These are phyloP conservation scores for Cryphonectria japonica DNA, from an alignment of 2,329 filamentous ascomycete genomes.

Conservation along the genomic window DNA sequence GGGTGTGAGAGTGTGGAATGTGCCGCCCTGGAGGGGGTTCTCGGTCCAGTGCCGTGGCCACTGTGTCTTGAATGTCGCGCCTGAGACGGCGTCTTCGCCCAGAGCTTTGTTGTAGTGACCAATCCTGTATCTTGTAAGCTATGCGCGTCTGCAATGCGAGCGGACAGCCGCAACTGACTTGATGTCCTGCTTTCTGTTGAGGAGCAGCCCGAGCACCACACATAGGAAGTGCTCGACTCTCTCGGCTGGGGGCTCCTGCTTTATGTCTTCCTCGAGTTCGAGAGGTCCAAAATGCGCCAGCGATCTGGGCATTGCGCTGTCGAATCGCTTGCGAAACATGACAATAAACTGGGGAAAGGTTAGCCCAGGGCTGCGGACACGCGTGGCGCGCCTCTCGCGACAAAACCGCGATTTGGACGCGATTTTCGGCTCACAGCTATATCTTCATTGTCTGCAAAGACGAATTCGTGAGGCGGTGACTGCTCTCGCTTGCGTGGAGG, in stretches of 20 bases:
- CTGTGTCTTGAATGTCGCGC: conserved; percentile 73
- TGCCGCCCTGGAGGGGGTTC: conserved; percentile 81
- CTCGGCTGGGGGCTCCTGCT: conserved; percentile 77
- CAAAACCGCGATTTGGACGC: conserved; percentile 32
- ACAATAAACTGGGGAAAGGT: conserved; percentile 77
- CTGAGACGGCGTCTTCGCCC: conserved; percentile 79
- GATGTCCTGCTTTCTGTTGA: conserved; percentile 98
- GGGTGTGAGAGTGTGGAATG: conserved; percentile 81
- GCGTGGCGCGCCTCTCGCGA: conserved; percentile 54
- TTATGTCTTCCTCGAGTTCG: conserved; percentile 87
- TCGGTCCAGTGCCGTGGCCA: conserved; percentile 86
- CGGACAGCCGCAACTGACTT: conserved; percentile 67
- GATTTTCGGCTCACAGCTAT: conserved; percentile 75
- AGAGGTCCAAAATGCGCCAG: conserved; percentile 90
- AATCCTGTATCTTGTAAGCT: conserved; percentile 59
- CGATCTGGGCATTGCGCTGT: conserved; percentile 85
- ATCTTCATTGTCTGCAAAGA: conserved; percentile 86
- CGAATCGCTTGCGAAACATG: conserved; percentile 95
- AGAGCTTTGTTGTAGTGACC: conserved; percentile 92
- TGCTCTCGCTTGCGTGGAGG: conserved; percentile 78
- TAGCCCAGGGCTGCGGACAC: conserved; percentile 41
- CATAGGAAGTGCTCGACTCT: conserved; percentile 88
- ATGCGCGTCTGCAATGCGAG: conserved; percentile 15
- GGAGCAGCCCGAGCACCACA: conserved; percentile 80
- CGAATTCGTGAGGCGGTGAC: conserved; percentile 88